These are phyloP conservation scores for Lichenothelia convexa DNA, from an alignment of 495 filamentous ascomycete genomes.

Conservation along the genomic window DNA sequence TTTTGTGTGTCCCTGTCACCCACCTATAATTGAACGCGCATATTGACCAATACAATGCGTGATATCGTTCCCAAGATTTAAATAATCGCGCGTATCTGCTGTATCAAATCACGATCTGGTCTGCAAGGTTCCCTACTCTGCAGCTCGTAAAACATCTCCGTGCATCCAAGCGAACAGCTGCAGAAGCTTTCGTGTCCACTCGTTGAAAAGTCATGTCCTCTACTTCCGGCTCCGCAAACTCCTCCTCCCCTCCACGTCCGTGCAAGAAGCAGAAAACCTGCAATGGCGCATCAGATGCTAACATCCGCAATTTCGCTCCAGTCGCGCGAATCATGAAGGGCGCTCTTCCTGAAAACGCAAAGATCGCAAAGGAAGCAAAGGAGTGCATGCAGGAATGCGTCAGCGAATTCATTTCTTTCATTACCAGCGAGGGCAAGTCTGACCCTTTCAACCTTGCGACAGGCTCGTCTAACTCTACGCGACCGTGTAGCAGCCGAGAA, in stretches of 20 bases:
- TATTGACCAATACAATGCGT: no score
- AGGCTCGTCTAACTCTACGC: no score
- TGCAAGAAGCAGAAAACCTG: constrained; percentile 4
- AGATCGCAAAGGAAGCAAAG: constrained; percentile 98
- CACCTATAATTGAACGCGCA: no score
- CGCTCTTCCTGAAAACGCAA: constrained; percentile 91
- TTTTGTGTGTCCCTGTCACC: constrained; percentile 35
- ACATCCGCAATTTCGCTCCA: constrained; percentile 75
- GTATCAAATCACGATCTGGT: no score
- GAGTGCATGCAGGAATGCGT: constrained; percentile 99
- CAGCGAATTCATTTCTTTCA: constrained; percentile 99
- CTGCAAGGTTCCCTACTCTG: no score
- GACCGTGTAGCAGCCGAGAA: constrained; percentile 75
- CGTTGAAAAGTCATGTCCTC: constrained; percentile 15
- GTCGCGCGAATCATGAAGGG: constrained; percentile 98
- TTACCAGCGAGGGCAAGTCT: constrained; percentile 82
- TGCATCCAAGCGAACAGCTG: no score
- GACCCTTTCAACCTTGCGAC: no score
- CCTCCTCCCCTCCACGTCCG: constrained; percentile 20
- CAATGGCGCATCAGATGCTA: constrained; percentile 47
- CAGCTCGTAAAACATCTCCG: no score
- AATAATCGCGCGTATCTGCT: no score
- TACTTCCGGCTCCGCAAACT: constrained; percentile 25
- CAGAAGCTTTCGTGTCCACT: no score
- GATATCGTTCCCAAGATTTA: no score